Base-by-base conservation (phyloP, 331 rosid species). In the Quercus lobata region DNA sequence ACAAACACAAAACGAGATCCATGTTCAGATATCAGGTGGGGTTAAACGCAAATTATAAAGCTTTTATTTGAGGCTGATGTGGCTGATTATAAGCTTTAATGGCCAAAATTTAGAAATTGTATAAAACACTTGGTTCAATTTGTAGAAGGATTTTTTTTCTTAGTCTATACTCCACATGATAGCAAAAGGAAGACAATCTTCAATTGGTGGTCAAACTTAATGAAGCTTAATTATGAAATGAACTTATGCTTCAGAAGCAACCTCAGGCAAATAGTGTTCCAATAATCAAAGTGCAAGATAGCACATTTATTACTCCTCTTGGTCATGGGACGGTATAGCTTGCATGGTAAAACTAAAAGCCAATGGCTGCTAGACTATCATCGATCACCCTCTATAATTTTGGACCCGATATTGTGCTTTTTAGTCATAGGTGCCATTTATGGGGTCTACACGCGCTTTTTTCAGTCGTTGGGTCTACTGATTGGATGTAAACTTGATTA, bases 191-290 rank as follows among this genome's bases (percentile, higher is more conserved):
- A 57, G 37, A 56, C 62, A 76, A 76, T 79, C 76, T 84, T 82
- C 76, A 70, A 16, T 22, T 58, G 22, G 52, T 75, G 81, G 83
- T 77, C 88, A 81, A 84, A 83, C 83, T 84, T 84, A 76, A 78
- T 80, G 35, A 65, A 29, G 58, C 78, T 66, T 41, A 57, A 74
- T 68, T 32, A 68, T 74, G 32, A 25, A 12, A 49, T 19, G n/a
- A 71, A 19, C 21, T 30, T 65, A 35, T 17, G 71, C 17, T 49
- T 30, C 71, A 14, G 71, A 65, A 30, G 71, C 46, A 65, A 65
- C 17, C 12, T 1, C 32, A 21, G 46, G 37, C 11, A 63, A 63
- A 27, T 15, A 29, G 6, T 63, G 30, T 63, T 15, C 44, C 71
- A 27, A 15, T 15, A 30, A 29, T 17, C 44, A 63, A 30, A 30